A percentile compares a stretch with the other conserved stretches of the same genome.
These are phyloP conservation scores for Aegilops longissima DNA, from an alignment of 176 grass and related monocot genomes.

Conservation along the genomic window DNA sequence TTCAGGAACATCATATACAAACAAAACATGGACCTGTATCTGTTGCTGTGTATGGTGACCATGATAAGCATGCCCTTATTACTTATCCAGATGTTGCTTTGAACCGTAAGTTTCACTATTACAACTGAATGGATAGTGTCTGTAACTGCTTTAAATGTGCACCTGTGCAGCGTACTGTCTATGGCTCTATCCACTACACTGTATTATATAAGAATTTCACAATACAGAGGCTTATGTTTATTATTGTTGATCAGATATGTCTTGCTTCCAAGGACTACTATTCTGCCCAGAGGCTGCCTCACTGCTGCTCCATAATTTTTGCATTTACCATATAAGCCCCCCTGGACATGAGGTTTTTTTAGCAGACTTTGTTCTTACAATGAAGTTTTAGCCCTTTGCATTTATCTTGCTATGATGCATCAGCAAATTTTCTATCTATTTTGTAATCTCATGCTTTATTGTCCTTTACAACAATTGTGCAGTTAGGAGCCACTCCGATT, in stretches of 20 bases:
- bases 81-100: conserved; percentile 88
- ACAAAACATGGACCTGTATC: conserved; percentile 85
- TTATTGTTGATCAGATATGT: conserved; percentile 83
- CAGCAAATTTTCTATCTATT: background rate
- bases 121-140: background rate
- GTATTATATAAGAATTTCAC: background rate
- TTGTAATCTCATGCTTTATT: conserved; percentile 28
- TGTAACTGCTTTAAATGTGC: background rate
- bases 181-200: background rate
- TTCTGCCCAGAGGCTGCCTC: conserved; percentile 93
- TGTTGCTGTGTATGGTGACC: conserved; percentile 78
- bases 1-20: conserved; percentile 91
- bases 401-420: conserved; percentile 23
- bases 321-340: conserved; percentile 96
- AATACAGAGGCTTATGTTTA: conserved; percentile 3
- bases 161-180: background rate
- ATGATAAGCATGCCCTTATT: conserved; percentile 81
- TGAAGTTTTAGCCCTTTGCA: background rate
- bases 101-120: conserved; percentile 53
- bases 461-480: conserved; percentile 38
- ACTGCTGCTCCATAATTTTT: conserved; percentile 91
- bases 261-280: conserved; percentile 95
- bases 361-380: conserved; percentile 20
- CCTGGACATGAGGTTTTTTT: conserved; percentile 85
- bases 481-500: conserved; percentile 92